Conservation (phyloP, 2,329 filamentous ascomycete species). For the Sporothrix brasiliensis region DNA sequence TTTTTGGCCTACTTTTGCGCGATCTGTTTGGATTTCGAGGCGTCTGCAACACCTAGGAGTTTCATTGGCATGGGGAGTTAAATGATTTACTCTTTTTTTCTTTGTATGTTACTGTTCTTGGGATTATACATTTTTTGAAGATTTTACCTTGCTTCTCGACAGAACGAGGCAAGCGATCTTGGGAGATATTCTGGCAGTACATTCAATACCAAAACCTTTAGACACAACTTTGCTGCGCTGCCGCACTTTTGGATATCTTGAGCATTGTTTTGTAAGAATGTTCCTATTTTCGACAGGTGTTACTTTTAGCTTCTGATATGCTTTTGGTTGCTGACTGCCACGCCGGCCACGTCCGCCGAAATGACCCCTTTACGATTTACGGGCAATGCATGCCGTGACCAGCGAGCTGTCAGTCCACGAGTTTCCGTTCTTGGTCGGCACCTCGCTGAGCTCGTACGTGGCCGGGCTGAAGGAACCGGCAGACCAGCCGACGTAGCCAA, state of each 20-base stretch:
- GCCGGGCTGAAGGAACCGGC: slow-evolving; percentile 38
- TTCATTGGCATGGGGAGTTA: slow-evolving; percentile 18
- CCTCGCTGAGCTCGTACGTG: slow-evolving; percentile 39
- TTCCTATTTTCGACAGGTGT: background rate
- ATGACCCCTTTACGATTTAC: slow-evolving; percentile 10
- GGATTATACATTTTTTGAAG: background rate
- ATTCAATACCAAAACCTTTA: slow-evolving; percentile 21
- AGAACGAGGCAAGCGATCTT: background rate
- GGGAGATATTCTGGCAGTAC: slow-evolving; percentile 13
- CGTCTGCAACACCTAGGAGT: slow-evolving; percentile 21
- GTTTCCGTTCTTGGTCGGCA: slow-evolving; percentile 39
- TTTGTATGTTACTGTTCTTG: slow-evolving; percentile 9
- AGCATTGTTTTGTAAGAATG: background rate
- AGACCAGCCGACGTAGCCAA: slow-evolving; percentile 40
- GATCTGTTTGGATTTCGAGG: slow-evolving; percentile 20
- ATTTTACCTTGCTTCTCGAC: background rate
- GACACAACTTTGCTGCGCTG: background rate
- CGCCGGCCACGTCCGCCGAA: background rate
- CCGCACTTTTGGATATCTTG: too few species aligned
- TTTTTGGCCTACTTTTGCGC: background rate
- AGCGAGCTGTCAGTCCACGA: slow-evolving; percentile 33
- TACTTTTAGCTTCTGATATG: background rate
- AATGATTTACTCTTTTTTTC: slow-evolving; percentile 15
- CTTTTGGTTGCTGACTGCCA: background rate
- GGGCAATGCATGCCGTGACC: slow-evolving; percentile 32